phyloP scores from a whole-genome alignment of 345 rosid species.

The Eucalyptus camaldulensis region DNA sequence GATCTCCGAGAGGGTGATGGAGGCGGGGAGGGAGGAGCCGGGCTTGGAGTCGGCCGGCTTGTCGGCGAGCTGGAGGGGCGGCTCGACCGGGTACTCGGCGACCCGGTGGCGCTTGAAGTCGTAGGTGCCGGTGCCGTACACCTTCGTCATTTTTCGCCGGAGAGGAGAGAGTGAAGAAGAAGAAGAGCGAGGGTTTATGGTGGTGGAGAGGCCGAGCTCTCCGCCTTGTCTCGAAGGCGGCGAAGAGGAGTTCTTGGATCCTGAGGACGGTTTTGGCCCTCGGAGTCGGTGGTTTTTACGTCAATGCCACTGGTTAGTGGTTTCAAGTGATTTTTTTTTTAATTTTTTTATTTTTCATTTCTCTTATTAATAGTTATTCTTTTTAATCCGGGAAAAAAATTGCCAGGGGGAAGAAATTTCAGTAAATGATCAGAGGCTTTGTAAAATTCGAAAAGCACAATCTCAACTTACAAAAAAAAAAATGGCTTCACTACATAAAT shows the following conservation, averaged over 20 bases:
- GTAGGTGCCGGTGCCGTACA: constrained; percentile 86
- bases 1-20: constrained; percentile 82
- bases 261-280: not conserved
- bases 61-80: constrained; percentile 16
- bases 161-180: not conserved
- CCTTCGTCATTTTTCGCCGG: constrained; percentile 50
- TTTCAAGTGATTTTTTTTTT: not conserved
- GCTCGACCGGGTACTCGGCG: constrained; percentile 89
- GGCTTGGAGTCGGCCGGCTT: constrained; percentile 48
- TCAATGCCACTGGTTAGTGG: not conserved
- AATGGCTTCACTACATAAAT: rapidly evolving
- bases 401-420: not conserved
- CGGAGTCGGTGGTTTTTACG: not conserved
- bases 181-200: not conserved
- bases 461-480: not conserved
- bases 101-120: constrained; percentile 99
- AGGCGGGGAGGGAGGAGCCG: constrained; percentile 54
- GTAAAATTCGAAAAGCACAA: not conserved
- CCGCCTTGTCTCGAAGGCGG: not conserved
- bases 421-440: not conserved
- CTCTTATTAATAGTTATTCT: not conserved
- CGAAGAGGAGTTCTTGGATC: not conserved
- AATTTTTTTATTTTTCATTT: not conserved
- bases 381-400: not conserved
- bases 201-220: not conserved